Evolutionary conservation across 768 basidiomycete genomes (phyloP), one percentile per base, ranked within the genome.

Genomic region (Calocera viscosa): DNA sequence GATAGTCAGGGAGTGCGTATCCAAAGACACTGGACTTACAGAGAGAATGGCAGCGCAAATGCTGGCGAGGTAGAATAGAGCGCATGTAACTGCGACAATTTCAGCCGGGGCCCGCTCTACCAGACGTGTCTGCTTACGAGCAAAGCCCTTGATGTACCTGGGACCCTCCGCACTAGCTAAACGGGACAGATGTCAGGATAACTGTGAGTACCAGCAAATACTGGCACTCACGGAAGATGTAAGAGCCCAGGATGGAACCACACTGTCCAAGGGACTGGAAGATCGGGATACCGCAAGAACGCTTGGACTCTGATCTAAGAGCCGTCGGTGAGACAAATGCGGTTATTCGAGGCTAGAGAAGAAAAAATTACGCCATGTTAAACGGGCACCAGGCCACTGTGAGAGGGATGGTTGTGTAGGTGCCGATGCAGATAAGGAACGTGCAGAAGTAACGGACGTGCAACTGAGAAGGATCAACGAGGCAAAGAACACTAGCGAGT

Each of bases 201-300:
- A 14, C 7, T 14, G 5, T 38, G 7, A 38, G 35, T n/a, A n/a
- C n/a, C 35, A 38, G 14, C 35, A 38, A 5, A 38, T 38, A 14
- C 35, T 5, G 5, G 35, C 14, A 38, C 35, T 38, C 14, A 38
- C 35, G 89, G 74, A 84, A 89, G 12, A 90, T 76, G 67, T 89
- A 86, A 0, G 87, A 82, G 22, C 87, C 88, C 19, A 89, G 78
- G 49, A 89, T 76, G 68, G 87, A 64, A 12, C 88, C 88, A 63
- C 87, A 84, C 72, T 90, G 89, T 0, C 89, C 89, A 38, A 90
- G 88, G 14, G 86, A 82, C 84, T 89, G 89, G 72, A 89, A 89
- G 76, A 88, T 81, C 10, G 87, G 87, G 34, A 88, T 86, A 0
- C 88, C 88, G 0, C 87, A 83, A 0, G 89, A 88, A 66, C 82